These are phyloP conservation scores for Leucaena leucocephala DNA, from an alignment of 306 rosid genomes.

Conservation along the genomic window DNA sequence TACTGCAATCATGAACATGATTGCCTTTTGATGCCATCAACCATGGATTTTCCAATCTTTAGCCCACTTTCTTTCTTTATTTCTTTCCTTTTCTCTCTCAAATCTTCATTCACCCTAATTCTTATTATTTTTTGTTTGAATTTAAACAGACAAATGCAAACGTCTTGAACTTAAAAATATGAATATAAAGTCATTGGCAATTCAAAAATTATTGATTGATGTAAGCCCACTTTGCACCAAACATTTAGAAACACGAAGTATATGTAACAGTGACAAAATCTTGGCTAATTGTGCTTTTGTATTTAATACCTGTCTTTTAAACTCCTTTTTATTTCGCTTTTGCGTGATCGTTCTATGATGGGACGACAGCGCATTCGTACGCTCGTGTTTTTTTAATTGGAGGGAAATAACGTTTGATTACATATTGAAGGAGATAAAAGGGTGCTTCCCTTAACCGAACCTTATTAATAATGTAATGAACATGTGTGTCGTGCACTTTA, in stretches of 20 bases:
- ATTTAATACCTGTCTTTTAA: constrained; percentile 24
- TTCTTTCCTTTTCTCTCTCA: too few relatives aligned
- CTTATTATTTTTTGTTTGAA: too few relatives aligned
- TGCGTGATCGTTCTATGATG: constrained; percentile 31
- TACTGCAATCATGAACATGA: constrained; percentile 7
- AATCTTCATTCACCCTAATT: too few relatives aligned
- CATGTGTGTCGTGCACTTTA: constrained; percentile 27
- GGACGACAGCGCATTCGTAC: constrained; percentile 4
- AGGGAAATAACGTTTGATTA: background rate
- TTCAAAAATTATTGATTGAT: background rate
- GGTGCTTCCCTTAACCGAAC: background rate
- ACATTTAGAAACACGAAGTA: background rate
- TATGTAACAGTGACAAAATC: constrained; percentile 7
- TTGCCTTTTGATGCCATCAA: constrained; percentile 34
- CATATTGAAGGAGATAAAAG: constrained; percentile 4
- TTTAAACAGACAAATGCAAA: too few relatives aligned
- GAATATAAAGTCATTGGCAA: too few relatives aligned
- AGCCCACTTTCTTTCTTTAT: constrained; percentile 8
- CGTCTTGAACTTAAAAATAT: too few relatives aligned
- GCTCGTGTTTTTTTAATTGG: background rate
- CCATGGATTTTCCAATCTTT: constrained; percentile 15
- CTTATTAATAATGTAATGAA: background rate
- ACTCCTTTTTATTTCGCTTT: constrained; percentile 20
- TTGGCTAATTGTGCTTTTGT: background rate
- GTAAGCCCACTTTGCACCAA: background rate